Base-by-base conservation (phyloP, 352 stramenopile species). In the Pythium monospermum region DNA sequence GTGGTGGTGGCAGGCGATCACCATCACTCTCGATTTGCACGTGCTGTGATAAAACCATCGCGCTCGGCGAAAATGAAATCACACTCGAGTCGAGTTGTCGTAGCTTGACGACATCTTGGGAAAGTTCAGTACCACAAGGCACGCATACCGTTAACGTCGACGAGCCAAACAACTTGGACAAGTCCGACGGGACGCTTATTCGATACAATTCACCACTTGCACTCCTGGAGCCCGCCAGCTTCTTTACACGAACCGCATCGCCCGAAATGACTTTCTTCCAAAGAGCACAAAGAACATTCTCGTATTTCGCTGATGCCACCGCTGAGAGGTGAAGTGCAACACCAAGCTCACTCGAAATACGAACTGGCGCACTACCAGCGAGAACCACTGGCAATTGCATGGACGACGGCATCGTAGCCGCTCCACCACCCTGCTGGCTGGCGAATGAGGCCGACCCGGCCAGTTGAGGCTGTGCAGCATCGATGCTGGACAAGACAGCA, bases 31-130 rank as follows among this genome's bases (percentile, higher is more conserved):
- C 41, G 6, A 47, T 10, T 11, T 37, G 48, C 21, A 71, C 36
- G 38, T 71, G 62, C 27, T 67, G 62, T 3, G 62, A 71, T 11
- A 71, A 38, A 33, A 67, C 31, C 44, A 66, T 59, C 23, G 27
- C 26, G 26, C 62, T 67, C 12, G 51, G 52, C 6, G 38, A 19
- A 21, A 71, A 71, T 2, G 54, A 65, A 3, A 68, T 12, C 6
- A 18, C 18, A 6, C 52, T 26, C 13, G 26, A 8, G 21, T 66
- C 59, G 28, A 61, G 18, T 3, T 42, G 13, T 8, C 13, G 36
- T 16, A 58, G 23, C 15, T 36, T 41, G 2, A 15, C 12, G 6
- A 26, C 10, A 16, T 64, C 56, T 39, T 35, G 42, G 2, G 16
- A 33, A 8, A 39, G 43, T 1, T 53, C 48, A 22, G 40, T 3